Percentiles rank a stretch among this genome's conserved stretches.
These are phyloP conservation scores for Gnomoniopsis sp. DNA, from an alignment of 2,329 filamentous ascomycete genomes.

Conservation along the genomic window DNA sequence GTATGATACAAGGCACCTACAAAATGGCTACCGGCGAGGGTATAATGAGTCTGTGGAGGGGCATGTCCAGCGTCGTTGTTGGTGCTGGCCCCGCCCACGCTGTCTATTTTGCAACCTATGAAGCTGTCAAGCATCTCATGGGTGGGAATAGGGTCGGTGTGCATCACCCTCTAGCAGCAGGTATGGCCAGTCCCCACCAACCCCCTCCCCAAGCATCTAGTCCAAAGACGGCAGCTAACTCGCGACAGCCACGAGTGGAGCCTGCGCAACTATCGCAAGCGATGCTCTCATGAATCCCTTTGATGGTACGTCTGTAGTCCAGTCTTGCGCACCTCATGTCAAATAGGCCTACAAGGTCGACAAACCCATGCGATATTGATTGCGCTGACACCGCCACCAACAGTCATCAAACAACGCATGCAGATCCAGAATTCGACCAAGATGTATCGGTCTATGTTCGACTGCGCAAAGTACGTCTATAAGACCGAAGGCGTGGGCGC, in stretches of 20 bases:
- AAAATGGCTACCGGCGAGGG: constrained; percentile 91
- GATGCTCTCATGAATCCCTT: constrained; percentile 99
- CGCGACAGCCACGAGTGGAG: constrained; percentile 76
- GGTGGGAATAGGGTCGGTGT: constrained; percentile 84
- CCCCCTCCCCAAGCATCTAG: neutral
- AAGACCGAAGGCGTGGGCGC: constrained; percentile 81
- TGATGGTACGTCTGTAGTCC: constrained; percentile 63
- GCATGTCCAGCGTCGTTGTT: constrained; percentile 92
- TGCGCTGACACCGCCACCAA: constrained; percentile 1
- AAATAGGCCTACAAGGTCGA: neutral
- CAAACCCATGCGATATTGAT: neutral
- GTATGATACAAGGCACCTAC: constrained; percentile 87
- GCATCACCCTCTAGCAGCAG: constrained; percentile 90
- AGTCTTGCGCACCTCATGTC: neutral
- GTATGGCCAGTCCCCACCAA: constrained; percentile 47
- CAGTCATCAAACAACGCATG: constrained; percentile 99
- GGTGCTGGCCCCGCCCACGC: constrained; percentile 98
- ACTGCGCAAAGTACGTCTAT: constrained; percentile 89
- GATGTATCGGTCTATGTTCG: constrained; percentile 77
- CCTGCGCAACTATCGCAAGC: constrained; percentile 91
- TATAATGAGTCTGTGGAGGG: constrained; percentile 88
- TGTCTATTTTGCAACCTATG: constrained; percentile 97
- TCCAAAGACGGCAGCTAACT: neutral
- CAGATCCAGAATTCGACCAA: constrained; percentile 91
- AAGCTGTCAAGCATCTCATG: constrained; percentile 93